Percentiles rank a stretch among this genome's conserved stretches.
Conservation (phyloP, 495 filamentous ascomycete genomes). For the Penicillium pancosmium region DNA sequence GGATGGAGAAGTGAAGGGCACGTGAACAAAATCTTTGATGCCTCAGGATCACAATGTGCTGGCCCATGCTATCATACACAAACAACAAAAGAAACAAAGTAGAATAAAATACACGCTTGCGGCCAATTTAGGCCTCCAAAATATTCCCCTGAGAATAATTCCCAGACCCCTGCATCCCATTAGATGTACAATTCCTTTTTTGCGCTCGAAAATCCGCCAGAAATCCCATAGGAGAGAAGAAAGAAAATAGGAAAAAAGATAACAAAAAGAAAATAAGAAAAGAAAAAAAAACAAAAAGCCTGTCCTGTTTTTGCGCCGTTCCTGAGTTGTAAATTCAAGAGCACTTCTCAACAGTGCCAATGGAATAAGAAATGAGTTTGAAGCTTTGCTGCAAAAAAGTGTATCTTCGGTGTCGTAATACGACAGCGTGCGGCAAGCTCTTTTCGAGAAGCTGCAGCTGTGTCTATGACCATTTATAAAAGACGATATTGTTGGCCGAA, state of each 20-base stretch:
- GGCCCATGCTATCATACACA: conserved; percentile 22
- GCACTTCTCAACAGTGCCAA: background rate
- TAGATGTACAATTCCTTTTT: conserved; percentile 19
- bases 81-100: conserved; percentile 11
- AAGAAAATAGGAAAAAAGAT: background rate
- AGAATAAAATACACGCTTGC: conserved; percentile 27
- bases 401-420: background rate
- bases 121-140: conserved; percentile 1
- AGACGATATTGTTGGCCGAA: background rate
- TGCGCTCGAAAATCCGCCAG: conserved; percentile 10
- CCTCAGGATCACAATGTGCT: conserved; percentile 11
- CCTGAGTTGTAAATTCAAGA: background rate
- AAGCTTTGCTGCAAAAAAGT: background rate
- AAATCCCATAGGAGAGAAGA: background rate
- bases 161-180: conserved; percentile 3
- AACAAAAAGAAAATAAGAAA: background rate
- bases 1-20: background rate
- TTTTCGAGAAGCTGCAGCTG: background rate
- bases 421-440: background rate
- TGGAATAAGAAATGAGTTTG: background rate
- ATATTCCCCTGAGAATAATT: background rate
- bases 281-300: background rate
- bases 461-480: background rate
- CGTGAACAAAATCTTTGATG: conserved; percentile 12
- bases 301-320: background rate